These are phyloP conservation scores for Pneumocystis wakefieldiae DNA, from an alignment of 1,139 yeast genomes.

Conservation along the genomic window DNA sequence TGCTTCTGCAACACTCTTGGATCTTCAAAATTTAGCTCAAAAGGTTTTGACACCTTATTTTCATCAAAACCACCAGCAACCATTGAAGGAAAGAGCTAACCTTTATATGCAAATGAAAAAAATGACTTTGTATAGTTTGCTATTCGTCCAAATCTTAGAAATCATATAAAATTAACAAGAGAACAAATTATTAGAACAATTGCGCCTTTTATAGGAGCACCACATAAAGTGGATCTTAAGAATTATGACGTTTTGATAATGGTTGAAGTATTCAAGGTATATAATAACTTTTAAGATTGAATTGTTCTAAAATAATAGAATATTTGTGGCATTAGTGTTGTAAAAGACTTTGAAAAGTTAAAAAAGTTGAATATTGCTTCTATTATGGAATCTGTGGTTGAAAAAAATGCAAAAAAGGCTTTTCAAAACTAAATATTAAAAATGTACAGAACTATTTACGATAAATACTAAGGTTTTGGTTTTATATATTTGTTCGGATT, in stretches of 20 bases:
- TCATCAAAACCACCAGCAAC: constrained; percentile 34
- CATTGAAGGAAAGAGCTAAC: background rate
- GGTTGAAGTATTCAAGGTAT: constrained; percentile 64
- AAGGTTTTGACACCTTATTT: constrained; percentile 53
- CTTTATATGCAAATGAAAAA: constrained; percentile 15
- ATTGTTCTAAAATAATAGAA: constrained; percentile 21
- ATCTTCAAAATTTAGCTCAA: constrained; percentile 42
- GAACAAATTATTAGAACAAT: constrained; percentile 54
- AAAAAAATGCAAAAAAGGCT: background rate
- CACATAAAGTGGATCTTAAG: constrained; percentile 62
- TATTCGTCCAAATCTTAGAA: constrained; percentile 62
- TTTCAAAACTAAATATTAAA: background rate
- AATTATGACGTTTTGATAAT: constrained; percentile 62
- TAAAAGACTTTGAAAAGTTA: constrained; percentile 42
- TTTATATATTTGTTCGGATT: background rate
- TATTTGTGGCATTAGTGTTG: constrained; percentile 69
- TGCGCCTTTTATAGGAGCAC: constrained; percentile 58
- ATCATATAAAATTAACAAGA: constrained; percentile 57
- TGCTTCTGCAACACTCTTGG: constrained; percentile 56
- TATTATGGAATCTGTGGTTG: background rate
- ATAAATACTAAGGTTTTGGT: background rate
- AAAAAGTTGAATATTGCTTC: constrained; percentile 41
- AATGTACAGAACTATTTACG: background rate
- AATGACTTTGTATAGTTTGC: constrained; percentile 42
- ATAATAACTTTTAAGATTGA: constrained; percentile 14